These are phyloP conservation scores for Geotrichum restrictum DNA, from an alignment of 1,139 yeast species.

Conservation along the genomic window DNA sequence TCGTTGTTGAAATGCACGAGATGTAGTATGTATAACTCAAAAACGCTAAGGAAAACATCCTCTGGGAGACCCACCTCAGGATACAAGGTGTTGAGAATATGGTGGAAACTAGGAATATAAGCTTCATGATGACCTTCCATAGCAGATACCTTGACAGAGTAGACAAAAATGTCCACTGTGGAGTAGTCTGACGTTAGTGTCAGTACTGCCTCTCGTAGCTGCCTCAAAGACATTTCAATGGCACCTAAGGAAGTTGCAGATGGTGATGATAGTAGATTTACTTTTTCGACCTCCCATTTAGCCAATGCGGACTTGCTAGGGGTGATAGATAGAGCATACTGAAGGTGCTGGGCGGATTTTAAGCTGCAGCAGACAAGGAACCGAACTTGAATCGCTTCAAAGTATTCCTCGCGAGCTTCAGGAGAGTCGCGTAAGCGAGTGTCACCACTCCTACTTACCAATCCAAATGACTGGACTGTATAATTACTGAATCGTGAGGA, in stretches of 20 bases:
- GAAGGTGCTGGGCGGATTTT: not conserved
- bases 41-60: constrained; percentile 2
- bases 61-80: constrained; percentile 11
- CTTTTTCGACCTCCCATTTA: not conserved
- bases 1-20: constrained; percentile 13
- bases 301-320: constrained; percentile 1
- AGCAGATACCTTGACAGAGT: constrained; percentile 10
- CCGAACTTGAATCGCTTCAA: constrained; percentile 13
- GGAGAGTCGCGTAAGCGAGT: constrained; percentile 15
- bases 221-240: constrained; percentile 14
- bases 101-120: constrained; percentile 10
- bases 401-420: constrained; percentile 3
- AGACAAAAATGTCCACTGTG: constrained; percentile 12
- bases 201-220: constrained; percentile 16
- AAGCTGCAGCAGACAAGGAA: constrained; percentile 11
- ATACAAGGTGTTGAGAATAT: constrained; percentile 9
- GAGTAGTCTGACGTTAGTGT: not conserved
- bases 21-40: constrained; percentile 17
- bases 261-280: not conserved
- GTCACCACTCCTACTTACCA: constrained; percentile 12
- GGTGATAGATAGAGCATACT: constrained; percentile 11
- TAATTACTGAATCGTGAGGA: not conserved
- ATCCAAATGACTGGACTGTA: constrained; percentile 3
- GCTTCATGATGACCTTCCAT: constrained; percentile 13
- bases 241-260: constrained; percentile 3